Evolutionary conservation across 495 filamentous ascomycete species (phyloP).

Genomic region (Penicillium herquei): DNA sequence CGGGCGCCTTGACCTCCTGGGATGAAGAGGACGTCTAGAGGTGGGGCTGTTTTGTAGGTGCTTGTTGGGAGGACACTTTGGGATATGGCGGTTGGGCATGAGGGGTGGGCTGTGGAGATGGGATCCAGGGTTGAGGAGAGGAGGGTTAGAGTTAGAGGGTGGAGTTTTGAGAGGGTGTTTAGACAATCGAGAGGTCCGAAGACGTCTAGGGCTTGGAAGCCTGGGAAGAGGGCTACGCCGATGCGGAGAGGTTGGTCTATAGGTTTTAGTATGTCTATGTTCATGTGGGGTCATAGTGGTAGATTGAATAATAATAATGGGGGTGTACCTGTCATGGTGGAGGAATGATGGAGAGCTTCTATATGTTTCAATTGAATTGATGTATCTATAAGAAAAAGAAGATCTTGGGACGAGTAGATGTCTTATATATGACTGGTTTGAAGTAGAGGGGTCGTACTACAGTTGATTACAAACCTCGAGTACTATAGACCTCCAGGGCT

Average conservation of each 20-base stretch:
- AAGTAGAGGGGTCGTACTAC: too few species aligned
- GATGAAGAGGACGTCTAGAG: conserved; percentile 62
- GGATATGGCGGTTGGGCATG: conserved; percentile 20
- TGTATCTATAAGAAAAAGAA: too few species aligned
- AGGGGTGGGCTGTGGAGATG: conserved; percentile 38
- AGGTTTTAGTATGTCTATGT: too few species aligned
- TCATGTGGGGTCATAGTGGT: too few species aligned
- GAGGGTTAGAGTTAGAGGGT: conserved; percentile 43
- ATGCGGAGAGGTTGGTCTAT: conserved; percentile 14
- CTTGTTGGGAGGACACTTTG: conserved; percentile 60
- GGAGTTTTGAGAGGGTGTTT: conserved; percentile 49
- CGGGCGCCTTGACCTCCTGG: conserved; percentile 62
- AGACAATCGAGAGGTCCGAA: conserved; percentile 64
- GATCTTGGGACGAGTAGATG: too few species aligned
- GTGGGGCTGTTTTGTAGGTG: conserved; percentile 44
- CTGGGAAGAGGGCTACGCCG: conserved; percentile 30
- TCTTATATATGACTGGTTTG: too few species aligned
- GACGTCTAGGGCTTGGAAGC: conserved; percentile 45
- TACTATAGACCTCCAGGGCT: too few species aligned
- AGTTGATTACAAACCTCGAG: too few species aligned
- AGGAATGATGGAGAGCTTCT: too few species aligned
- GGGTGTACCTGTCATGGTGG: too few species aligned
- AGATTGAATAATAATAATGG: too few species aligned
- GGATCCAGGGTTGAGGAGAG: conserved; percentile 54
- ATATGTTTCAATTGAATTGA: too few species aligned